Evolutionary conservation across 2,329 filamentous ascomycete species (phyloP), one percentile per base, ranked within the genome.

Genomic region (Hirsutella thompsonii): DNA sequence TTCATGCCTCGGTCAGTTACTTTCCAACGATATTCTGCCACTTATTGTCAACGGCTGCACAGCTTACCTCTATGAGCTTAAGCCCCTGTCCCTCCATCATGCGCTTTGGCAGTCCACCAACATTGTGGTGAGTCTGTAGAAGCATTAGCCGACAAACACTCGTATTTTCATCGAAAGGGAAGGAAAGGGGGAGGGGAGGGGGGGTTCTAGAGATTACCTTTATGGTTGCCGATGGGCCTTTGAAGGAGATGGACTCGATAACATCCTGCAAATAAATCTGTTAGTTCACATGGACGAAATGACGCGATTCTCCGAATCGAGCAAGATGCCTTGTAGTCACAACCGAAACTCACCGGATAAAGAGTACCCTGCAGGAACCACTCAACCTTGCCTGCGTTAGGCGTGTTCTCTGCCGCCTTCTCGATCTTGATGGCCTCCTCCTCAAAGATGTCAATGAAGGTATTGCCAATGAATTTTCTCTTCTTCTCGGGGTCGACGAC

Each of bases 341-440:
- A n/a, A n/a, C n/a, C 5, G 41, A 23, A n/a, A 29, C 40, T 30
- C 19, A 40, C 82, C 2, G 80, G 82, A 61, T 87, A 90, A 20
- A 92, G 69, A 8, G 85, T 92, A 16, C 88, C 87, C 63, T 95
- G 89, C 9, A 95, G 70, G 55, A 95, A 83, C 72, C 77, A 95
- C 52, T 86, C 76, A 32, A 95, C 82, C 52, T 82, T 79, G 28
- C 83, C 85, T n/a, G 78, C 79, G 41, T 72, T 69, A 2, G 70
- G 61, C 0, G 81, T 80, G 54, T 81, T 69, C 47, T 78, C 74
- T 0, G 83, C 83, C 21, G 71, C 77, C 42, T 74, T 74, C 47
- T 87, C 84, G 37, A 93, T 89, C 50, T 61, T 58, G 30, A 64
- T 53, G 2, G 84, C 88, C 57, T 88, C 81, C 44, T 79, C 69